Evolutionary conservation across 345 rosid genomes (phyloP).

Genomic region (Conringia planisiliqua): DNA sequence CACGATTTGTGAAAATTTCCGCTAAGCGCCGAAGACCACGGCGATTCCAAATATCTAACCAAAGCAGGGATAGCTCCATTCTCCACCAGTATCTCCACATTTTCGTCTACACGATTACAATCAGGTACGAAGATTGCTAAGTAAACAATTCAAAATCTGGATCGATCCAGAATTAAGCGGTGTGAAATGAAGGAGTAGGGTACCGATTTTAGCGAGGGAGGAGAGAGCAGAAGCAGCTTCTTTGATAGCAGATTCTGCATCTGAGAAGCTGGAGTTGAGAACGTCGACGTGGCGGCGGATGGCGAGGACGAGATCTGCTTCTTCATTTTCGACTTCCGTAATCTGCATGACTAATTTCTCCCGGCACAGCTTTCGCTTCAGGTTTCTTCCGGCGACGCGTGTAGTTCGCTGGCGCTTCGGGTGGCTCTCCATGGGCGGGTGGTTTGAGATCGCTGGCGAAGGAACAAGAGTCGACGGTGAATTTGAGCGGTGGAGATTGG

Average conservation of each 20-base stretch:
- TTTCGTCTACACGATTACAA: slow-evolving; percentile 41
- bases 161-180: background rate
- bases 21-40: slow-evolving; percentile 4
- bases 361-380: slow-evolving; percentile 53
- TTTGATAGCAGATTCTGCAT: slow-evolving; percentile 40
- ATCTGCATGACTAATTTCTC: slow-evolving; percentile 20
- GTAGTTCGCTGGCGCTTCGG: slow-evolving; percentile 34
- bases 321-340: slow-evolving; percentile 6
- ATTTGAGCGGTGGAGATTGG: background rate
- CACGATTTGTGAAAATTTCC: slow-evolving; percentile 9
- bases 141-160: background rate
- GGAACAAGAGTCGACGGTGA: no score
- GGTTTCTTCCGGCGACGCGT: slow-evolving; percentile 31
- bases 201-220: slow-evolving; percentile 59
- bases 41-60: slow-evolving; percentile 46
- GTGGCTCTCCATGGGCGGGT: slow-evolving; percentile 40
- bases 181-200: background rate
- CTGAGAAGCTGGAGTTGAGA: slow-evolving; percentile 44
- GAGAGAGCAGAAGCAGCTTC: slow-evolving; percentile 43
- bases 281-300: slow-evolving; percentile 44
- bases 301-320: slow-evolving; percentile 29
- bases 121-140: background rate
- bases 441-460: background rate
- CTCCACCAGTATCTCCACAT: slow-evolving; percentile 50
- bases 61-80: slow-evolving; percentile 62